These are phyloP conservation scores for Citrus sinensis DNA, from an alignment of 345 rosid species.

Conservation along the genomic window DNA sequence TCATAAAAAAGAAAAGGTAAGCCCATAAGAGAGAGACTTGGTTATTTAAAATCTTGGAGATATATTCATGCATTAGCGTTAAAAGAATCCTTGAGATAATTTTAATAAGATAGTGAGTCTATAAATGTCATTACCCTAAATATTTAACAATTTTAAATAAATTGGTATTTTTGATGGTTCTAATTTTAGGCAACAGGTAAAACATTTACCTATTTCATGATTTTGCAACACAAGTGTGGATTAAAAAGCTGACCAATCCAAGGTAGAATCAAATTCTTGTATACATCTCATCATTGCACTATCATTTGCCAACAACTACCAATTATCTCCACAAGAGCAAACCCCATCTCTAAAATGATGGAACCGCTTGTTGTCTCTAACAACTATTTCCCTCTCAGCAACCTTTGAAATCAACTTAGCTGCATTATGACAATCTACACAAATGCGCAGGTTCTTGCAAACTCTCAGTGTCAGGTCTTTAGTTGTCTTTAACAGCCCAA, in stretches of 20 bases:
- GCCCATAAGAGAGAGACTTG: too few relatives aligned
- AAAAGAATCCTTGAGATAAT: too few relatives aligned
- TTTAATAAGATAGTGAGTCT: too few relatives aligned
- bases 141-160: too few relatives aligned
- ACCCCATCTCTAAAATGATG: slow-evolving; percentile 62
- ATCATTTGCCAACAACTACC: slow-evolving; percentile 17
- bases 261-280: background rate
- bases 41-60: too few relatives aligned
- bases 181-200: too few relatives aligned
- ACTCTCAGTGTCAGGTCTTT: slow-evolving; percentile 47
- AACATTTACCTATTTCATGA: too few relatives aligned
- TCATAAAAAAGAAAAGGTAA: too few relatives aligned
- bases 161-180: too few relatives aligned
- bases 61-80: too few relatives aligned
- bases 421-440: slow-evolving; percentile 65
- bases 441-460: slow-evolving; percentile 59
- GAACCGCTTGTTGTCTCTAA: slow-evolving; percentile 62
- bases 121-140: too few relatives aligned
- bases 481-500: slow-evolving; percentile 51
- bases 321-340: slow-evolving; percentile 46
- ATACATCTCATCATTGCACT: background rate
- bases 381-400: slow-evolving; percentile 49
- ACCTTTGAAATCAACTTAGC: slow-evolving; percentile 51
- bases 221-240: background rate
- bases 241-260: background rate